Evolutionary conservation across 83 land plant genomes (phyloP), one percentile per base, ranked within the genome.

Genomic region (Diphasiastrum complanatum): DNA sequence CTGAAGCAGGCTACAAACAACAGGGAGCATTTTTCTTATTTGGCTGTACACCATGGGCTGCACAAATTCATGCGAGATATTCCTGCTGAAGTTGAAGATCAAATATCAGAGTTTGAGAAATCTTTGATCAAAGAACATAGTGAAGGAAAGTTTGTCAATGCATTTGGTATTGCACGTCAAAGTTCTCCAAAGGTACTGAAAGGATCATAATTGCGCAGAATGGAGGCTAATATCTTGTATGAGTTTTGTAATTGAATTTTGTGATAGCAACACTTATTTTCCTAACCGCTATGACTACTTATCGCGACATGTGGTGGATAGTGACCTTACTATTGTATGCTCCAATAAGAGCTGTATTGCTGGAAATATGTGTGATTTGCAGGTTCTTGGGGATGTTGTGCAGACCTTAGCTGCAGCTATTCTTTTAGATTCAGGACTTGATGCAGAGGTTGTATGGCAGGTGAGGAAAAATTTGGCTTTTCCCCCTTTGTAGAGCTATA

Each of bases 1-100:
- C 56, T 69, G 22, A 33, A 37, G 56, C 72, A 69, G 56, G 72
- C 72, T 16, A 61, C 45, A 12, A 16, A 34, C 24, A 69, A 69
- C 46, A 47, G 45, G 19, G 72, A 69, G 43, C 45, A 69, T 47
- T 61, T 49, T 69, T 47, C 68, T 1, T 60, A 28, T 35, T 40
- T 69, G 2, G 55, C 65, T 28, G 18, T 69, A 22, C 46, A 20
- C 27, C 65, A 69, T 48, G 72, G 72, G 14, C 45, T 68, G 20
- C 71, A 68, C 33, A 38, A 18, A 25, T 68, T 60, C 45, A 32
- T 69, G 45, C 66, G 50, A 18, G 48, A 69, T 23, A 48, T 61
- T 19, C 49, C 47, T 16, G 51, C 56, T 36, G 26, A 18, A 27
- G 24, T 60, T 31, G 45, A 69, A 48, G 29, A 35, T 4, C 46